Base-by-base conservation (phyloP, 2,329 filamentous ascomycete genomes). In the Neonectria neomacrospora region DNA sequence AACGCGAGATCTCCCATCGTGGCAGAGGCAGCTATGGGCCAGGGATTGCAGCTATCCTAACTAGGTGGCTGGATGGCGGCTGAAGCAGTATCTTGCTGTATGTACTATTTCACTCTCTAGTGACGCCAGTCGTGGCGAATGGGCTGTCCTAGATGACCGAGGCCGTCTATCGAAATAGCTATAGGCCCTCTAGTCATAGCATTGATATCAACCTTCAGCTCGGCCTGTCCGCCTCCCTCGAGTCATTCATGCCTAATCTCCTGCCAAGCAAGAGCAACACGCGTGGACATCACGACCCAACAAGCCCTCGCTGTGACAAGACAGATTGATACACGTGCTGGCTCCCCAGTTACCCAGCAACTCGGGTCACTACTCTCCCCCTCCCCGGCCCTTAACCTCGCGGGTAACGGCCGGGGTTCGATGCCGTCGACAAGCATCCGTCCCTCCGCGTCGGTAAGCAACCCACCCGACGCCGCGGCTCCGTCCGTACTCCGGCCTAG, bases 1-100 rank as follows among this genome's bases (percentile, higher is more conserved):
- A 62, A 62, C 59, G 48, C 32, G 54, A 62, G 59, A 62, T 62
- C 59, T 62, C 30, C 51, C 53, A 62, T 62, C 52, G 58, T 52
- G 52, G 37, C 26, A 52, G 14, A 56, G 47, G n/a, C 30, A 37
- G 45, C 45, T 52, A 55, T 54, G 37, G 39, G 37, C n/a, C 51
- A 55, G 51, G 53, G 47, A 50, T 41, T 39, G 26, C 47, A n/a
- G 37, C 16, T 41, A 20, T 41, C 3, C 9, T 32, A 32, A 9
- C n/a, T n/a, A 18, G 37, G 28, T 50, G 28, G 42, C 20, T 45
- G 42, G 42, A n/a, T 41, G 37, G n/a, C n/a, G 37, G 37, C 32
- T 34, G 32, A 12, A 14, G 32, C 32, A 34, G 28, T 30, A 26
- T n/a, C n/a, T n/a, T n/a, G n/a, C 23, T 6, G 23, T 26, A 26